Conservation (phyloP, 495 filamentous ascomycete genomes). For the Aspergillus steynii region DNA sequence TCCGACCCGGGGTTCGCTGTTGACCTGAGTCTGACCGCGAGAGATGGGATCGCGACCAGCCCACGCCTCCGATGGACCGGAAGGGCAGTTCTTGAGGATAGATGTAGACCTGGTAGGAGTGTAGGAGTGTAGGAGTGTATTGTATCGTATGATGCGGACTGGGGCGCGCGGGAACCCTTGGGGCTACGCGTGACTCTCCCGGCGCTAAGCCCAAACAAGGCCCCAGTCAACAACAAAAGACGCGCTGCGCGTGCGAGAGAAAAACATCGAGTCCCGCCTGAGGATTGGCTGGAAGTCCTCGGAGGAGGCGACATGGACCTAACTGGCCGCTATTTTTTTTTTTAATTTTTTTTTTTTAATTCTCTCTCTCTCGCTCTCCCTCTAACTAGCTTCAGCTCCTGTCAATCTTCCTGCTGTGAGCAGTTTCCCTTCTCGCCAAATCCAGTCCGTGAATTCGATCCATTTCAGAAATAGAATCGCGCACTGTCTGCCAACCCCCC, state of each 20-base stretch:
- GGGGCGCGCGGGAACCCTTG: slow-evolving; percentile 13
- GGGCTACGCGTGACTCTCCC: slow-evolving; percentile 24
- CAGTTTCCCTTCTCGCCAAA: neutral
- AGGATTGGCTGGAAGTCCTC: slow-evolving; percentile 18
- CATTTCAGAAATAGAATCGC: slow-evolving; percentile 1
- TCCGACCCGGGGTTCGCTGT: no score
- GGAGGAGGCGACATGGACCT: slow-evolving; percentile 16
- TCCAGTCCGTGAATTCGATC: neutral
- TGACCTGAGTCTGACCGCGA: no score
- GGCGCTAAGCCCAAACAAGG: slow-evolving; percentile 20
- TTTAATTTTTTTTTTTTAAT: neutral
- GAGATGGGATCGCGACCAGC: no score
- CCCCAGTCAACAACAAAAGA: slow-evolving; percentile 26
- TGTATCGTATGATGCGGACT: slow-evolving; percentile 15
- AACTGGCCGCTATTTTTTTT: slow-evolving; percentile 2
- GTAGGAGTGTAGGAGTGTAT: neutral
- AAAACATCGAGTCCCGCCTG: slow-evolving; percentile 23
- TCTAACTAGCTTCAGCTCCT: neutral
- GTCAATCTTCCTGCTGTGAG: neutral
- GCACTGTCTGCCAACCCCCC: neutral
- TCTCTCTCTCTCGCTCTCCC: neutral
- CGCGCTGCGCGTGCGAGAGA: slow-evolving; percentile 24
- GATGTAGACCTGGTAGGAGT: no score
- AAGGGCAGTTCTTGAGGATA: no score
- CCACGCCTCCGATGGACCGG: no score